phyloP scores from a whole-genome alignment of 768 basidiomycete species.

The Podaxis sp. region DNA sequence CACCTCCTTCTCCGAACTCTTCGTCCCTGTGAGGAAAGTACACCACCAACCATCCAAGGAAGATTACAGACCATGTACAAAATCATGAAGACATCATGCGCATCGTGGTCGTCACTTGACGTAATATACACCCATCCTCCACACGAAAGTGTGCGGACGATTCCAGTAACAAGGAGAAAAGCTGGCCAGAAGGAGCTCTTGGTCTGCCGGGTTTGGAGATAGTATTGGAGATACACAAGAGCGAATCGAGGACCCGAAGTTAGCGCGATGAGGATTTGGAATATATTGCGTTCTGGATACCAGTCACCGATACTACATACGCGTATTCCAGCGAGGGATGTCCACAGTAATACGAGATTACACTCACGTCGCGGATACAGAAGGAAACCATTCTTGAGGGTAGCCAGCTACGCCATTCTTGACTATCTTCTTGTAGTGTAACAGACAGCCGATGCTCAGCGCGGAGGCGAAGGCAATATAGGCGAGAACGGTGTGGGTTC shows the following conservation, averaged over 20 bases:
- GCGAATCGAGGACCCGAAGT: constrained; percentile 81
- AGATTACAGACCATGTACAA: constrained; percentile 79
- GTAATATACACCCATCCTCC: constrained; percentile 95
- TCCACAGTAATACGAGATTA: constrained; percentile 1
- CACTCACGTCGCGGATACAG: constrained; percentile 80
- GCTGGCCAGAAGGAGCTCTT: constrained; percentile 42
- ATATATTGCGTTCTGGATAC: constrained; percentile 83
- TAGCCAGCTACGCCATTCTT: constrained; percentile 83
- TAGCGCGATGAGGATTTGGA: constrained; percentile 85
- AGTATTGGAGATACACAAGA: constrained; percentile 63
- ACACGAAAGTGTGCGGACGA: constrained; percentile 76
- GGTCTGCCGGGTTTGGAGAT: constrained; percentile 39
- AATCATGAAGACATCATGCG: constrained; percentile 88
- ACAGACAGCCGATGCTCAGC: constrained; percentile 57
- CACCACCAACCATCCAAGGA: constrained; percentile 86
- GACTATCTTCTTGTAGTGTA: constrained; percentile 85
- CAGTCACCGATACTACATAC: constrained; percentile 79
- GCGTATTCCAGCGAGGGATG: not conserved
- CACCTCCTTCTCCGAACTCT: constrained; percentile 56
- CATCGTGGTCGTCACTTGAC: constrained; percentile 77
- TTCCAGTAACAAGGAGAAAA: constrained; percentile 57
- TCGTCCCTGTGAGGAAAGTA: constrained; percentile 50
- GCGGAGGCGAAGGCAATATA: constrained; percentile 64
- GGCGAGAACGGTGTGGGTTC: constrained; percentile 66
- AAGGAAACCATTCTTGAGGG: constrained; percentile 90